Evolutionary conservation across 306 rosid genomes (phyloP).

Genomic region (Vigna reflexopilosa): DNA sequence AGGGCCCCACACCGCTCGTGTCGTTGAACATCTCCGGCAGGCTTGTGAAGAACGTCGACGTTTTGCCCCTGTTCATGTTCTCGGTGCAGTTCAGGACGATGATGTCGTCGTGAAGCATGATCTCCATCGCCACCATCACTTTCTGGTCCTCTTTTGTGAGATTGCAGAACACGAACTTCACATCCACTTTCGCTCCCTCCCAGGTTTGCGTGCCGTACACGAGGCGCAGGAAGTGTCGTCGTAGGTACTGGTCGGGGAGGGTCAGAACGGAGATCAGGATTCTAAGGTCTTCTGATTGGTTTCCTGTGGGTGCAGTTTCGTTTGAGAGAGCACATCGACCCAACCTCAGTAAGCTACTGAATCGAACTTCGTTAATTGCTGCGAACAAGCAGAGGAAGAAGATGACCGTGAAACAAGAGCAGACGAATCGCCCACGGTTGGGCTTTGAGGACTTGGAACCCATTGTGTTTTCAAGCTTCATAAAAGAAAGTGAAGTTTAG

Average conservation of each 20-base stretch:
- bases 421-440: conserved; percentile 53
- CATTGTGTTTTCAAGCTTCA: conserved; percentile 19
- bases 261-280: conserved; percentile 85
- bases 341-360: conserved; percentile 49
- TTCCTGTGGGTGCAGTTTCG: background rate
- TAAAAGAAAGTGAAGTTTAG: background rate
- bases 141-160: conserved; percentile 91
- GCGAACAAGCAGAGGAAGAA: conserved; percentile 74
- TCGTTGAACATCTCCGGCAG: conserved; percentile 71
- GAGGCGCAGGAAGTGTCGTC: conserved; percentile 91
- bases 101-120: conserved; percentile 84
- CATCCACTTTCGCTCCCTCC: conserved; percentile 66
- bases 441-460: conserved; percentile 47
- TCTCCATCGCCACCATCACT: conserved; percentile 69
- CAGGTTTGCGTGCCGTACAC: conserved; percentile 77
- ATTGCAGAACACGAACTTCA: conserved; percentile 90
- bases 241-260: conserved; percentile 89
- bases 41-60: conserved; percentile 77
- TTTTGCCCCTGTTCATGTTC: conserved; percentile 95
- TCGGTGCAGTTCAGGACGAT: conserved; percentile 88
- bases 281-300: conserved; percentile 51
- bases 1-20: conserved; percentile 16
- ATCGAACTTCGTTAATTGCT: conserved; percentile 73
- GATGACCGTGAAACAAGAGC: conserved; percentile 60
- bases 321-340: conserved; percentile 50